Base-by-base conservation (phyloP, 1,284 basidiomycete genomes). In the Meripilus lineatus region DNA sequence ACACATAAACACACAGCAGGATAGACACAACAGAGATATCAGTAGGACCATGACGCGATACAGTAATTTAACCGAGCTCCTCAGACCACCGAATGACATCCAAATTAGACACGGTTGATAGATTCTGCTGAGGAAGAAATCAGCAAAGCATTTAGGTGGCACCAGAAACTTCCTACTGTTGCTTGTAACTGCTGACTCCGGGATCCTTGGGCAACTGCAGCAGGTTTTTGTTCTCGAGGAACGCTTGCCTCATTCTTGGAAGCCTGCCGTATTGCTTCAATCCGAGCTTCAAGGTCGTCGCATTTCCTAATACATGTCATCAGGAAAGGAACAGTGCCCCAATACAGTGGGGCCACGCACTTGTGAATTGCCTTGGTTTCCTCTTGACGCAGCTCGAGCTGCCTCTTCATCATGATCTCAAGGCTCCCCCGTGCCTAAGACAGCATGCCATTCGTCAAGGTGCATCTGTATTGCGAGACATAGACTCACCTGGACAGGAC, bases 401-500 rank as follows among this genome's bases (percentile, higher is more conserved):
- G 85, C 20, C 80, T 71, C 40, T 70, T 69, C 82, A 89, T 87
- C 84, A 89, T 84, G 14, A 70, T 65, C 58, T 89, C 86, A 25
- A 89, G 68, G 55, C 83, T 84, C 21, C 71, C 79, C 54, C 85
- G 70, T 17, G 85, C 85, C 81, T 86, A 30, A 10, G 11, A 22
- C 17, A 18, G 25, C 24, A 20, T 15, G 24, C n/a, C 38, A 7
- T 21, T 5, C 18, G 8, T n/a, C 22, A 23, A 28, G n/a, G n/a
- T n/a, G n/a, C n/a, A n/a, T 8, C 6, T 21, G n/a, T 8, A 13
- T 10, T 13, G 5, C 7, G 33, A 25, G 35, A 54, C 64, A 20
- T 51, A 81, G n/a, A n/a, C n/a, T n/a, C n/a, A n/a, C 84, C 70
- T 89, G 86, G 7, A 88, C 81, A 3, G 86, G 86, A n/a, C 85